phyloP scores from a whole-genome alignment of 2,329 filamentous ascomycete genomes.

The Trichoderma polysporum region DNA sequence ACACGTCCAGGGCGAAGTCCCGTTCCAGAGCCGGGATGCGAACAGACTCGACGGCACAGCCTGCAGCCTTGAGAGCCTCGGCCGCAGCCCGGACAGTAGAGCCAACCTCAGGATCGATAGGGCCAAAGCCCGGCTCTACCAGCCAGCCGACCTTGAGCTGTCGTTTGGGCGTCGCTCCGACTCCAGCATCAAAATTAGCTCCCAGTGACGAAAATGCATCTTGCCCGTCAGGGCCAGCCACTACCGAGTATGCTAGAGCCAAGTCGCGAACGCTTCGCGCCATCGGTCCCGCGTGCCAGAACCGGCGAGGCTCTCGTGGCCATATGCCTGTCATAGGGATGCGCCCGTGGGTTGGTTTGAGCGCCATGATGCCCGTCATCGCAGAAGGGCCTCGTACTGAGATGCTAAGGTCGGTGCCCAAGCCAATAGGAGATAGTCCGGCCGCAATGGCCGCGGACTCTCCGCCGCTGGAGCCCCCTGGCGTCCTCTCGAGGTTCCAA shows the following conservation, averaged over 20 bases:
- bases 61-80: conserved; percentile 2
- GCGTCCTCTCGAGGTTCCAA: neutral
- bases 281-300: neutral
- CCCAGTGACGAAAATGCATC: conserved; percentile 1
- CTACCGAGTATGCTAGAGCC: neutral
- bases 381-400: neutral
- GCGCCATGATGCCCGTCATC: neutral
- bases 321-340: neutral
- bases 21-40: neutral
- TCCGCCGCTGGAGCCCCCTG: conserved; percentile 2
- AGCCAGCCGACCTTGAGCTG: conserved; percentile 1
- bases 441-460: neutral
- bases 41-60: neutral
- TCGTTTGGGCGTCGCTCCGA: neutral
- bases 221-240: neutral
- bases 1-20: conserved; percentile 5
- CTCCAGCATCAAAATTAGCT: neutral
- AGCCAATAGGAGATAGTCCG: neutral
- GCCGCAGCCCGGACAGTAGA: neutral
- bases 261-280: conserved; percentile 4
- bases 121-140: neutral
- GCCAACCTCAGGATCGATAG: neutral
- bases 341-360: neutral
- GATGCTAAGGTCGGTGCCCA: neutral
- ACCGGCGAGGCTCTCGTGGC: neutral